These are phyloP conservation scores for Onygenales sp. DNA, from an alignment of 2,329 filamentous ascomycete species.

Conservation along the genomic window DNA sequence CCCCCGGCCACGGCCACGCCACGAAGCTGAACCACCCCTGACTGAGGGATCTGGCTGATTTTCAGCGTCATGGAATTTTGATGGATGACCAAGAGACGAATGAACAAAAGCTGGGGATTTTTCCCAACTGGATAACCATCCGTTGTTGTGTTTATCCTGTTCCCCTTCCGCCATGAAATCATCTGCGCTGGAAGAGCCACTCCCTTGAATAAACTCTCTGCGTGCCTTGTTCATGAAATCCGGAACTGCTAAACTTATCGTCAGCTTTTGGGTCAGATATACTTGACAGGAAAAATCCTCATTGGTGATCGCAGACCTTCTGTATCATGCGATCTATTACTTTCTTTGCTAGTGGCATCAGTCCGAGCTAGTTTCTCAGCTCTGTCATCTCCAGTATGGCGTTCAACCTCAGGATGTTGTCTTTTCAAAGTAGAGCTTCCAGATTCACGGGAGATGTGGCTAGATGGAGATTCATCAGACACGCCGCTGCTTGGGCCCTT, in stretches of 20 bases:
- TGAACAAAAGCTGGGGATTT: not conserved
- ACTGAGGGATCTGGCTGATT: not conserved
- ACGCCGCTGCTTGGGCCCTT: not conserved
- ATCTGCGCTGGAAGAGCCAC: not conserved
- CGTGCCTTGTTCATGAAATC: constrained; percentile 1
- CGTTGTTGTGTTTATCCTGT: not conserved
- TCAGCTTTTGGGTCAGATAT: not conserved
- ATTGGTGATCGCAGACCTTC: not conserved
- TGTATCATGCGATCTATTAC: not conserved
- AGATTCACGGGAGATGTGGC: not conserved
- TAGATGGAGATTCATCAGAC: not conserved
- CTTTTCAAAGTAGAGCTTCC: not conserved
- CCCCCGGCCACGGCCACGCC: constrained; percentile 2
- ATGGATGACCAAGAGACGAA: not conserved
- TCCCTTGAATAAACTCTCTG: not conserved
- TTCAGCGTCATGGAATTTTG: not conserved
- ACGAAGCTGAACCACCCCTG: not conserved
- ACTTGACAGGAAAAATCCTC: not conserved
- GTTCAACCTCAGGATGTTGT: not conserved
- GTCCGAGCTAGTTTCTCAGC: not conserved
- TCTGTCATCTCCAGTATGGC: not conserved
- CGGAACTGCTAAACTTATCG: not conserved
- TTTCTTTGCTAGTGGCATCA: not conserved
- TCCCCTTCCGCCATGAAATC: not conserved
- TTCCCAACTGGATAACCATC: not conserved